These are phyloP conservation scores for Eucalyptus albens DNA, from an alignment of 345 rosid genomes.

Conservation along the genomic window DNA sequence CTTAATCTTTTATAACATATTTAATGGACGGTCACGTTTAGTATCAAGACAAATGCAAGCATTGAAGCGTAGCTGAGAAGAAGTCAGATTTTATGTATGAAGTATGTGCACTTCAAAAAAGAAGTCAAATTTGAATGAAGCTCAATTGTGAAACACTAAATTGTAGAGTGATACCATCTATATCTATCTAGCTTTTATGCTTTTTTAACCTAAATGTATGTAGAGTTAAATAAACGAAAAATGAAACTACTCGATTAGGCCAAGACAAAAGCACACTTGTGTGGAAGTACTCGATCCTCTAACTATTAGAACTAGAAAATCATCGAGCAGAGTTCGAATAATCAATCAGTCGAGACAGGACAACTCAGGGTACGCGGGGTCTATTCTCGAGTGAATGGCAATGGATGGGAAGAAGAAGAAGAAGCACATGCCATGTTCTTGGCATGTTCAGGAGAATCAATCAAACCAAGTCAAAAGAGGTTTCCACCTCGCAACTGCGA, in stretches of 20 bases:
- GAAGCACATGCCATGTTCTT: not conserved
- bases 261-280: not conserved
- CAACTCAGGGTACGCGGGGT: not conserved
- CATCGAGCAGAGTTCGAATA: too few species aligned
- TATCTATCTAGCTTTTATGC: too few species aligned
- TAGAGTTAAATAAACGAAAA: not conserved
- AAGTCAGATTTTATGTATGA: not conserved
- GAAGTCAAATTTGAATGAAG: not conserved
- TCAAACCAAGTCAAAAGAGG: not conserved
- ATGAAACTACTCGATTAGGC: not conserved
- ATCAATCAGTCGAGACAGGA: too few species aligned
- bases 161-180: not conserved
- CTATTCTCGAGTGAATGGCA: not conserved
- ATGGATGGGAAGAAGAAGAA: not conserved
- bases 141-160: not conserved
- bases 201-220: not conserved
- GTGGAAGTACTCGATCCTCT: not conserved
- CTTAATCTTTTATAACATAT: not conserved
- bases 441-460: not conserved
- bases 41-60: not conserved
- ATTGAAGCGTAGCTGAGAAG: not conserved
- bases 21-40: not conserved
- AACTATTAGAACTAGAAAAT: too few species aligned
- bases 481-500: not conserved
- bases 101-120: not conserved